A percentile compares a stretch with the other conserved stretches of the same genome.
Evolutionary conservation across 306 rosid genomes (phyloP).

Genomic region (Quercus ilex): DNA sequence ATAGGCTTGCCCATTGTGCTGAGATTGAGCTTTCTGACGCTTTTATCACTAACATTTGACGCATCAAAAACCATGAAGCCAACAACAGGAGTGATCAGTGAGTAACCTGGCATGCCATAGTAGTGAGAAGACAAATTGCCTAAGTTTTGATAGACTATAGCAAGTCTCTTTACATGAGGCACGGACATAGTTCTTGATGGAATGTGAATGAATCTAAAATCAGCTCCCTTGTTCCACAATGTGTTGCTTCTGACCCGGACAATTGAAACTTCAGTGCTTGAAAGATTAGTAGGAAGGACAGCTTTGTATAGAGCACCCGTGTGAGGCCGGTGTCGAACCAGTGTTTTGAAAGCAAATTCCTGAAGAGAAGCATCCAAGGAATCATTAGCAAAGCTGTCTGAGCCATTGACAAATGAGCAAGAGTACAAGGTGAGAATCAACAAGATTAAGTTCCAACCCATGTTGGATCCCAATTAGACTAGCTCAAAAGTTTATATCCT

Average conservation of each 20-base stretch:
- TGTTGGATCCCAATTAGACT: conserved; percentile 24
- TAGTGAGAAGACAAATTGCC: conserved; percentile 68
- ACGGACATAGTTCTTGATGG: conserved; percentile 68
- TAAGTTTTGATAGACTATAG: conserved; percentile 63
- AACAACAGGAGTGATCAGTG: conserved; percentile 60
- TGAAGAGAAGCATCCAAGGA: conserved; percentile 53
- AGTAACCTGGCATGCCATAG: conserved; percentile 57
- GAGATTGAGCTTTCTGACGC: conserved; percentile 45
- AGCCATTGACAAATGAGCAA: conserved; percentile 41
- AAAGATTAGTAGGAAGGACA: conserved; percentile 53
- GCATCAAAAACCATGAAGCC: conserved; percentile 84
- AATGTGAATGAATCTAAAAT: conserved; percentile 56
- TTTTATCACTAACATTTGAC: conserved; percentile 43
- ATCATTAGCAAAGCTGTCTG: conserved; percentile 32
- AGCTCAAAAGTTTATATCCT: background rate
- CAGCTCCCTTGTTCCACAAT: conserved; percentile 74
- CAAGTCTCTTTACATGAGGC: conserved; percentile 75
- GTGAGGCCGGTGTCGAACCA: conserved; percentile 48
- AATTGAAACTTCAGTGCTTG: conserved; percentile 65
- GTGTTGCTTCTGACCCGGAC: conserved; percentile 65
- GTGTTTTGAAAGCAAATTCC: conserved; percentile 51
- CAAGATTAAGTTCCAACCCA: conserved; percentile 33
- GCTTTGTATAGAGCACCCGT: conserved; percentile 65
- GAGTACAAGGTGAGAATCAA: conserved; percentile 26
- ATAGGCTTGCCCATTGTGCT: conserved; percentile 58